phyloP scores from a whole-genome alignment of 2,329 filamentous ascomycete species.

The Fusarium musae region DNA sequence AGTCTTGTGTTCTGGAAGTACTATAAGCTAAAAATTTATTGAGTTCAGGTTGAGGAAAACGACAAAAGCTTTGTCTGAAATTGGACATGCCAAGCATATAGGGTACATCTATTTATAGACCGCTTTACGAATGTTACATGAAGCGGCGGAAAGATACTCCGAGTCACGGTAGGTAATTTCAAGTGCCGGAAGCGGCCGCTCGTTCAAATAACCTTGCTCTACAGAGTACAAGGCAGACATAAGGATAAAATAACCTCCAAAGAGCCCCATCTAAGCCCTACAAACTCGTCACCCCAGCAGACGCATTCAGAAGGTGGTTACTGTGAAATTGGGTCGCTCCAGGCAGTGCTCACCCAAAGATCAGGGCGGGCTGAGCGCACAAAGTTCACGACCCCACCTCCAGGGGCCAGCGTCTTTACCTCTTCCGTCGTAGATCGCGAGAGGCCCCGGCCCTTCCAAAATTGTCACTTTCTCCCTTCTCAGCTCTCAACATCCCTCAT shows the following conservation, averaged over 20 bases:
- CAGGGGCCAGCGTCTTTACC: background rate
- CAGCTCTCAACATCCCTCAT: background rate
- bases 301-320: background rate
- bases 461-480: background rate
- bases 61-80: accelerated
- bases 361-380: background rate
- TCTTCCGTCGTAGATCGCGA: background rate
- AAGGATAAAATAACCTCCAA: background rate
- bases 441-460: background rate
- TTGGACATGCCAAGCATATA: background rate
- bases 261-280: background rate
- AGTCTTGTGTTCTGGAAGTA: too few species aligned
- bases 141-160: background rate
- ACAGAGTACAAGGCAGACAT: background rate
- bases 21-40: accelerated
- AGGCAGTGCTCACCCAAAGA: background rate
- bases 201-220: background rate
- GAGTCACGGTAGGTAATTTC: background rate
- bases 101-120: background rate
- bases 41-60: too few species aligned
- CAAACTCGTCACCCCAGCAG: accelerated
- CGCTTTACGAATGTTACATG: background rate
- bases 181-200: background rate
- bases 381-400: background rate
- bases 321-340: background rate